Percentiles rank a stretch among this genome's conserved stretches.
phyloP scores from a whole-genome alignment of 306 rosid species.

The Vigna trinervia region DNA sequence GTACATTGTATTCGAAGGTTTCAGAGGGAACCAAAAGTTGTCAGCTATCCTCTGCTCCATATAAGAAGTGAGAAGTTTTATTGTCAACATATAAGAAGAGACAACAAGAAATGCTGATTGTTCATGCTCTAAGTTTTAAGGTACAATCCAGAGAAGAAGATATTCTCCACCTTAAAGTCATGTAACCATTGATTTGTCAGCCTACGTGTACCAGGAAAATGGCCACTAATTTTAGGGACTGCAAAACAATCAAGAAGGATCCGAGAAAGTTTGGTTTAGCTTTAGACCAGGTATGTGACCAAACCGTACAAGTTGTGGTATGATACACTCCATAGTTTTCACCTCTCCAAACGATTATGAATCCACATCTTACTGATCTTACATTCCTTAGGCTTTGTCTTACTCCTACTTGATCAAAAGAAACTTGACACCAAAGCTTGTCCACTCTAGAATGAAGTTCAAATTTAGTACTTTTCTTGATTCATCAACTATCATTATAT shows the following conservation, averaged over 20 bases:
- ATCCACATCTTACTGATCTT: not conserved
- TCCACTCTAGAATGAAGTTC: not conserved
- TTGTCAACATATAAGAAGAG: slow-evolving; percentile 5
- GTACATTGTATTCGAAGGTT: slow-evolving; percentile 5
- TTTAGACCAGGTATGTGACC: not conserved
- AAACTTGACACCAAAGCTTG: not conserved
- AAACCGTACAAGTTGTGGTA: not conserved
- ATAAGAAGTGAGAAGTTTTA: not conserved
- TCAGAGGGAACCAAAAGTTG: not conserved
- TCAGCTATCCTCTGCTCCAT: not conserved
- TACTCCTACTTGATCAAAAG: not conserved
- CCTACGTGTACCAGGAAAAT: not conserved
- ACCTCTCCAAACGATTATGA: slow-evolving; percentile 3
- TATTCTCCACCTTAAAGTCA: slow-evolving; percentile 22
- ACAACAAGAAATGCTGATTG: not conserved
- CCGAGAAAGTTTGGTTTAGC: slow-evolving; percentile 2
- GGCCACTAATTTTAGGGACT: slow-evolving; percentile 2
- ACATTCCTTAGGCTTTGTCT: not conserved
- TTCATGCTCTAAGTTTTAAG: slow-evolving; percentile 4
- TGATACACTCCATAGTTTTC: not conserved
- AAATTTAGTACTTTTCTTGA: slow-evolving; percentile 15
- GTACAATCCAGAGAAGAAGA: not conserved
- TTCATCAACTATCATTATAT: not conserved
- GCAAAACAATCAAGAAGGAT: not conserved
- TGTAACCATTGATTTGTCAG: slow-evolving; percentile 9